Base-by-base conservation (phyloP, 176 grass and related monocot species). In the Avena eriantha region DNA sequence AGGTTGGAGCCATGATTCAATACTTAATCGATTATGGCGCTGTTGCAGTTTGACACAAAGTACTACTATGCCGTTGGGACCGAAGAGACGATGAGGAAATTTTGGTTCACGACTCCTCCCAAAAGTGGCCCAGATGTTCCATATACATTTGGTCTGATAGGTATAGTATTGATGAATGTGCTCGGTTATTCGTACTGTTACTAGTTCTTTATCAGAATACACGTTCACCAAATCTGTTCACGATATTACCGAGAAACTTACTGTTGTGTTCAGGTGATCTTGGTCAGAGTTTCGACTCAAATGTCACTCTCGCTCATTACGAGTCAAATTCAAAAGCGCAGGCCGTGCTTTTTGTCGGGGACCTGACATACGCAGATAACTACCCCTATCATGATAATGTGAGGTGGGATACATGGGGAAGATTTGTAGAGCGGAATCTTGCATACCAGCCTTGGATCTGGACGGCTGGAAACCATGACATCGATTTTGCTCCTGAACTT, bases 381-480 rank as follows among this genome's bases (percentile, higher is more conserved):
- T 92, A 98, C 34, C 84, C 86, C n/a, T 83, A 89, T 50, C 91
- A 98, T 86, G 89, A 98, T 65, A 98, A 98, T 75, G 86, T 89
- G 29, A 95, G 96, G 78, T 98, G 96, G 96, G 96, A 98, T 87
- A 95, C 93, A 53, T 98, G 93, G 96, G 96, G 83, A 65, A 93
- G 96, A 70, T 98, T 98, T 79, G 80, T 94, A 26, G 96, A 98
- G 82, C 93, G 96, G 73, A 98, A 88, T 43, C 80, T 88, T 34
- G 96, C 96, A 9, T 98, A 98, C 87, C 96, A 98, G 45, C 93
- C 91, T 35, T 98, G 96, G 96, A 98, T 98, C 82, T 98, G 96
- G 96, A 94, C 93, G 46, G 87, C 90, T 41, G 96, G 96, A 86
- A 98, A 98, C 61, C 96, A 98, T 67, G 96, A 98, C 64, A 88